phyloP scores from a whole-genome alignment of 2,329 filamentous ascomycete species.

The Eutypella sp. region DNA sequence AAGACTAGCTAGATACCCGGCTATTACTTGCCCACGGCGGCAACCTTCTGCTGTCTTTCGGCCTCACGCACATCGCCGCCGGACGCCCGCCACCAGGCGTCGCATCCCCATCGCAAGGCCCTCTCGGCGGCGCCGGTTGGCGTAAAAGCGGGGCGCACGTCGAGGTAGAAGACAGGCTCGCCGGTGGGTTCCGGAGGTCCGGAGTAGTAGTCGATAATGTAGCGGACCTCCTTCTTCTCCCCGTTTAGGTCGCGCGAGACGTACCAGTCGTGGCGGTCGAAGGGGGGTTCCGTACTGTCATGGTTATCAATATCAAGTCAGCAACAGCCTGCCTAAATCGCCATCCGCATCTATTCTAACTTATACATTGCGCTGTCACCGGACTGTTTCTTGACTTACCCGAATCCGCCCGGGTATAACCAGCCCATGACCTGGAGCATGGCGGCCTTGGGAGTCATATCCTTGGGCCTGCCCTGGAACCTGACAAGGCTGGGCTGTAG shows the following conservation, averaged over 20 bases:
- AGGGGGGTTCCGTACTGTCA: slow-evolving; percentile 73
- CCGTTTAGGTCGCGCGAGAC: slow-evolving; percentile 69
- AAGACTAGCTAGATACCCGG: too few species aligned
- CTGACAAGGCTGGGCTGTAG: slow-evolving; percentile 69
- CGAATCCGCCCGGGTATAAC: slow-evolving; percentile 75
- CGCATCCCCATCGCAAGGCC: slow-evolving; percentile 81
- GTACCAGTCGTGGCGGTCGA: slow-evolving; percentile 97
- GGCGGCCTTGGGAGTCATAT: slow-evolving; percentile 85
- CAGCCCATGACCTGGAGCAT: slow-evolving; percentile 76
- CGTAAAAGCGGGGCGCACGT: slow-evolving; percentile 84
- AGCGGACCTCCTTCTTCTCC: slow-evolving; percentile 71
- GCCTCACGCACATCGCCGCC: slow-evolving; percentile 61
- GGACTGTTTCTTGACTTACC: too few species aligned
- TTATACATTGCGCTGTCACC: too few species aligned
- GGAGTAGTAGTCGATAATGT: slow-evolving; percentile 96
- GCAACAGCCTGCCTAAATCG: too few species aligned
- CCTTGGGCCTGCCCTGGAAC: slow-evolving; percentile 85
- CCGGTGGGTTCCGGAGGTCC: slow-evolving; percentile 76
- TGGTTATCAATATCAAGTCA: too few species aligned
- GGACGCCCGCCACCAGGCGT: slow-evolving; percentile 88
- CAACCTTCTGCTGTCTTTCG: slow-evolving; percentile 14
- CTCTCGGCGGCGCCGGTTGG: slow-evolving; percentile 77
- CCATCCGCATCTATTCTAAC: too few species aligned
- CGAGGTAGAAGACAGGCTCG: slow-evolving; percentile 92
- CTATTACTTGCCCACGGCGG: slow-evolving; percentile 3